Conservation (phyloP, 228 moss, liverwort and hornwort genomes). For the Sphagnum fallax region DNA sequence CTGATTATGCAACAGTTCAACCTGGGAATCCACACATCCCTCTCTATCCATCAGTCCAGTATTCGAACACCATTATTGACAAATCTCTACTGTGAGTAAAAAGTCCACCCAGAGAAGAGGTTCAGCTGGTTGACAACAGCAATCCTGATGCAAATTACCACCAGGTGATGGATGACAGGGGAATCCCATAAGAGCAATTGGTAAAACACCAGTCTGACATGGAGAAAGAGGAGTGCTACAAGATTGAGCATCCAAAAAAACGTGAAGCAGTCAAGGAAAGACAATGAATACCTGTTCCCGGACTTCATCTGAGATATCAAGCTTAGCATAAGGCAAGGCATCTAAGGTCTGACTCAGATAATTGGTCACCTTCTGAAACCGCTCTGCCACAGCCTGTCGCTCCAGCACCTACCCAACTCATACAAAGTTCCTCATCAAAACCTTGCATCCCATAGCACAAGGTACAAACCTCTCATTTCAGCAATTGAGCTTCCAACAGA, state of each 20-base stretch:
- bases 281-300: constrained; percentile 37
- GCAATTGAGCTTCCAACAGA: too few species aligned
- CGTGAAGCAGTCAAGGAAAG: not conserved
- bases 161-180: not conserved
- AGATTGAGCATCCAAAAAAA: not conserved
- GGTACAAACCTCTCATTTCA: too few species aligned
- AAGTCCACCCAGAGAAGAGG: not conserved
- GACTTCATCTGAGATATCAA: constrained; percentile 61
- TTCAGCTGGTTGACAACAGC: not conserved
- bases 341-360: constrained; percentile 40
- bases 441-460: too few species aligned
- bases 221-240: not conserved
- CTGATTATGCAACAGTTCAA: constrained; percentile 66
- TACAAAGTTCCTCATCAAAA: not conserved
- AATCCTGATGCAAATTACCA: not conserved
- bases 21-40: constrained; percentile 14
- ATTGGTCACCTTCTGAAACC: constrained; percentile 35
- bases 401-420: constrained; percentile 25
- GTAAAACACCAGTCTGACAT: not conserved
- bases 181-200: not conserved
- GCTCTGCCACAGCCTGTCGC: constrained; percentile 27
- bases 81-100: not conserved
- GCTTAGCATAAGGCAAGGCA: constrained; percentile 24
- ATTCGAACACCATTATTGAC: too few species aligned
- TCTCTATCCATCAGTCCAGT: too few species aligned